A percentile compares a stretch with the other conserved stretches of the same genome.
phyloP scores from a whole-genome alignment of 805 yeast genomes.

The Wickerhamiella domercqiae region DNA sequence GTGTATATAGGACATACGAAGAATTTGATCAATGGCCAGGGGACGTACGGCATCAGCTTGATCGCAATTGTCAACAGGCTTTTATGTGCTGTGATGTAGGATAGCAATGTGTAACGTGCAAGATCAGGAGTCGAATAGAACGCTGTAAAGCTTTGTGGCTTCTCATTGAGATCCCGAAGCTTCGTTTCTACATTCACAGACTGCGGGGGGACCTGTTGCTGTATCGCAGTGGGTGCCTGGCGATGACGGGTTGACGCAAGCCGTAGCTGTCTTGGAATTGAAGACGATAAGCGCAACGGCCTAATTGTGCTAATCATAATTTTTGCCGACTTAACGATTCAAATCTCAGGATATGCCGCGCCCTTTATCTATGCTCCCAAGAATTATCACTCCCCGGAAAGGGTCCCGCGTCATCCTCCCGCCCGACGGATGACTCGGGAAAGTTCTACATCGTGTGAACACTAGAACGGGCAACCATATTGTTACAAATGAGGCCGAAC shows the following conservation, averaged over 20 bases:
- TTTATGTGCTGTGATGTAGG: slow-evolving; percentile 23
- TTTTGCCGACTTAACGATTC: background rate
- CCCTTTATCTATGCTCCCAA: too few relatives aligned
- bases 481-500: too few relatives aligned
- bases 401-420: too few relatives aligned
- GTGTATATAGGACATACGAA: slow-evolving; percentile 73
- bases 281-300: background rate
- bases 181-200: background rate
- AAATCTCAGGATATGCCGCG: too few relatives aligned
- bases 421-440: too few relatives aligned
- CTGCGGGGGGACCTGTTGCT: background rate
- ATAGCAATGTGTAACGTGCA: slow-evolving; percentile 20
- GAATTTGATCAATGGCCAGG: slow-evolving; percentile 51
- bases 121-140: slow-evolving; percentile 18
- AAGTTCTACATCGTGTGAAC: too few relatives aligned
- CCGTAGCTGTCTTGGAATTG: slow-evolving; percentile 5
- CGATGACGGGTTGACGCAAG: slow-evolving; percentile 16
- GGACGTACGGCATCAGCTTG: slow-evolving; percentile 28
- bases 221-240: slow-evolving; percentile 12
- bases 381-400: too few relatives aligned
- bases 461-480: too few relatives aligned
- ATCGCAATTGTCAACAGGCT: slow-evolving; percentile 21
- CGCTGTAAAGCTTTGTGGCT: slow-evolving; percentile 17
- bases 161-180: background rate
- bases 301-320: slow-evolving; percentile 1